Evolutionary conservation across 306 rosid species (phyloP), one percentile per base, ranked within the genome.

Genomic region (Ochetophila trinervis): DNA sequence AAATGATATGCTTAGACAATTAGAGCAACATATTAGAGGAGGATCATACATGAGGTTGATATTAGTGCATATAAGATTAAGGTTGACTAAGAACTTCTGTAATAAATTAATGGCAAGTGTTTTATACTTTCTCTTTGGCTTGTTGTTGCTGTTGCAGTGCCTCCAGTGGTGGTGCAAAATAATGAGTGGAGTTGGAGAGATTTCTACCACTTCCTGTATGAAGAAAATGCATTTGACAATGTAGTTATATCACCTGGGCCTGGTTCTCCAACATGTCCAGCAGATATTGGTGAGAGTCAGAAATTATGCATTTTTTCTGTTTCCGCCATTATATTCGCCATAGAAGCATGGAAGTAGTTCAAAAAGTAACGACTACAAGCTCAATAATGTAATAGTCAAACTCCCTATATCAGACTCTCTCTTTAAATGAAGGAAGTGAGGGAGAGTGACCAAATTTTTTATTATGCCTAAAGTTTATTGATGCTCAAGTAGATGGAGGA

Each of bases 171-270:
- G 45, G 76, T 90, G 63, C 88, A 53, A 74, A 94, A 94, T 82
- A 86, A 94, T 57, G 96, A 90, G 40, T 88, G 82, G 91, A 81
- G 90, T 37, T 84, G 95, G 96, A 81, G 88, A 75, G 96, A 94
- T 69, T 75, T 86, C 72, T 80, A 62, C 66, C 72, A 80, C 80
- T 78, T 83, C 79, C 60, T 94, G 74, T 94, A 94, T 10, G 87
- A 86, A 79, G 91, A 88, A 76, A 86, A 80, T 24, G 88, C 91
- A 62, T 94, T 94, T 86, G 99, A 94, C 78, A 94, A 90, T 76
- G 76, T 94, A 69, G 99, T 94, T 75, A 90, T 94, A 81, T 94
- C 99, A 53, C 99, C 99, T 57, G 99, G 99, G 74, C 99, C 99
- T 52, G 97, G 99, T 71, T 83, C 99, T 70, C 99, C 99, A 30